Evolutionary conservation across 1,139 yeast genomes (phyloP).

Genomic region (Pichia sp.): DNA sequence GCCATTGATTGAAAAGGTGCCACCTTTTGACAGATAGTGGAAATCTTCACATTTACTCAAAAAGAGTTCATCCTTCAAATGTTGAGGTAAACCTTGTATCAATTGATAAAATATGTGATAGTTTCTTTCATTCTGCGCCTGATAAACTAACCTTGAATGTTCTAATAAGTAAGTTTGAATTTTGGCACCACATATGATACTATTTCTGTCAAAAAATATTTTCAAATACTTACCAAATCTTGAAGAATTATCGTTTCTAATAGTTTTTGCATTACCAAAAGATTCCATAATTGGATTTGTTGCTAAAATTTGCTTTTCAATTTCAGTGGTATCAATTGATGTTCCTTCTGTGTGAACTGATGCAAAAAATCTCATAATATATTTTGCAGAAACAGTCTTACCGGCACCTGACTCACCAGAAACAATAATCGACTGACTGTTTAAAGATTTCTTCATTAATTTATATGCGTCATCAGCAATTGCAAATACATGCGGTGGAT

Average conservation of each 20-base stretch:
- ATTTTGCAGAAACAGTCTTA: conserved; percentile 94
- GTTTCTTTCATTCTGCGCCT: conserved; percentile 84
- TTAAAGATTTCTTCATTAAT: conserved; percentile 75
- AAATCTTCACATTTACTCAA: conserved; percentile 63
- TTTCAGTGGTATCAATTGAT: conserved; percentile 65
- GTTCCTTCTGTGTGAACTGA: conserved; percentile 59
- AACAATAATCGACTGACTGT: conserved; percentile 92
- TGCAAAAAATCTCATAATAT: conserved; percentile 96
- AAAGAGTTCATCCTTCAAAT: conserved; percentile 52
- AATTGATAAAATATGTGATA: conserved; percentile 94
- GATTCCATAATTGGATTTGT: conserved; percentile 99
- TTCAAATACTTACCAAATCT: conserved; percentile 95
- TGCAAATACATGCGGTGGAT: conserved; percentile 94
- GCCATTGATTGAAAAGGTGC: conserved; percentile 61
- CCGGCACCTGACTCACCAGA: conserved; percentile 99
- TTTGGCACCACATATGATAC: conserved; percentile 89
- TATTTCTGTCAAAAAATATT: conserved; percentile 67
- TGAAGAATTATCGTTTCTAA: conserved; percentile 94
- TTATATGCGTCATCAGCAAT: conserved; percentile 96
- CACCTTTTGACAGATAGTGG: conserved; percentile 86
- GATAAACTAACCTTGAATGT: conserved; percentile 89
- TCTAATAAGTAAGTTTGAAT: conserved; percentile 89
- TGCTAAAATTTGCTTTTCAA: conserved; percentile 91
- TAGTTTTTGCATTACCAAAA: conserved; percentile 96
- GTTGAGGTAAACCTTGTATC: conserved; percentile 65